Evolutionary conservation across 2,329 filamentous ascomycete species (phyloP).

Genomic region (Escovopsis sp.): DNA sequence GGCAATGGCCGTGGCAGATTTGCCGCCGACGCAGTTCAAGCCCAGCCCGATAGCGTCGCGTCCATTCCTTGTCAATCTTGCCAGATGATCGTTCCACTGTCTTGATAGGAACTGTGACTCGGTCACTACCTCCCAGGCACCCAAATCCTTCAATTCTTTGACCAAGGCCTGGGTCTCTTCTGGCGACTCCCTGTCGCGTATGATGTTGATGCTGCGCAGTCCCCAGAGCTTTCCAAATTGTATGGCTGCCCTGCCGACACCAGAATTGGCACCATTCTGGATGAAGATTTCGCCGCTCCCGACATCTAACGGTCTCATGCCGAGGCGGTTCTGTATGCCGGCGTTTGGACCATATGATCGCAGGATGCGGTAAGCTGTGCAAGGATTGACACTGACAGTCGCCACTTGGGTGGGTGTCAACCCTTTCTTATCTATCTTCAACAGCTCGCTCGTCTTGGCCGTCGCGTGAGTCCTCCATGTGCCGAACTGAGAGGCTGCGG

Average conservation of each 20-base stretch:
- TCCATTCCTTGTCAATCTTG: constrained; percentile 55
- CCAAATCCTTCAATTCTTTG: constrained; percentile 37
- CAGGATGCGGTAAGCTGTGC: constrained; percentile 88
- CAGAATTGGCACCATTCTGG: constrained; percentile 92
- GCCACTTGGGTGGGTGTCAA: constrained; percentile 66
- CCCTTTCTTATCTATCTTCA: constrained; percentile 57
- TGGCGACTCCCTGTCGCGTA: constrained; percentile 54
- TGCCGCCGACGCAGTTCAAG: constrained; percentile 88
- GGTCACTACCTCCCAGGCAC: constrained; percentile 42
- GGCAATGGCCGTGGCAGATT: constrained; percentile 64
- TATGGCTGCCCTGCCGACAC: constrained; percentile 81
- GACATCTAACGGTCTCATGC: constrained; percentile 29
- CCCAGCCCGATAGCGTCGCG: constrained; percentile 61
- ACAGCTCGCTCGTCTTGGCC: constrained; percentile 38
- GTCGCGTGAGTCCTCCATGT: constrained; percentile 92
- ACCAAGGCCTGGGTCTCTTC: constrained; percentile 48
- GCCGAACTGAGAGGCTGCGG: constrained; percentile 67
- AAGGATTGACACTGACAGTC: constrained; percentile 84
- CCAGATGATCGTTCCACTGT: constrained; percentile 47
- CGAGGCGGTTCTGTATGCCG: constrained; percentile 28
- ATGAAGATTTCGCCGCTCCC: constrained; percentile 73
- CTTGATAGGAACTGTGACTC: constrained; percentile 39
- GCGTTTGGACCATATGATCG: constrained; percentile 52
- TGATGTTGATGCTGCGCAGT: constrained; percentile 76
- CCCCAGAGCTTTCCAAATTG: constrained; percentile 81